A percentile compares a stretch with the other conserved stretches of the same genome.
Conservation (phyloP, 495 filamentous ascomycete genomes). For the Penicillium cataractarum region DNA sequence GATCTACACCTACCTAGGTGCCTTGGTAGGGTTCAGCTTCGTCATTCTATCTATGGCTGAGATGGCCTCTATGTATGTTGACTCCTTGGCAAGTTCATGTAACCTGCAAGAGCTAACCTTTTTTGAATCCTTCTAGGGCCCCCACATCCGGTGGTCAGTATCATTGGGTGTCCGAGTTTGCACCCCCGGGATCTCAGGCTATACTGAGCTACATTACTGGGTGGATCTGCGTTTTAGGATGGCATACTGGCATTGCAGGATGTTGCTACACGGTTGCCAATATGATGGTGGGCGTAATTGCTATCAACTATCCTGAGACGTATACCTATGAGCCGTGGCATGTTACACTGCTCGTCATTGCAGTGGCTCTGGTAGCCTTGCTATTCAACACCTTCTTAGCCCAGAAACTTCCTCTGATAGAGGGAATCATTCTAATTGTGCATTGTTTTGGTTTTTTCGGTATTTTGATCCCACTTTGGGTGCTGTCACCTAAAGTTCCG, state of each 20-base stretch:
- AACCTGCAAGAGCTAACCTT: background rate
- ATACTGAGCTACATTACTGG: constrained; percentile 64
- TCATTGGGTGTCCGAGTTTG: constrained; percentile 64
- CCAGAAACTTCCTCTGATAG: constrained; percentile 57
- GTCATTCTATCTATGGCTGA: constrained; percentile 58
- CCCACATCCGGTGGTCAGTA: constrained; percentile 57
- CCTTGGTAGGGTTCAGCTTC: constrained; percentile 48
- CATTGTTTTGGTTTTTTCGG: constrained; percentile 66
- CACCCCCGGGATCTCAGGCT: constrained; percentile 55
- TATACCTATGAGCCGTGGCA: constrained; percentile 48
- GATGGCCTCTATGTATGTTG: constrained; percentile 58
- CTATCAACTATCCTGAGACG: constrained; percentile 49
- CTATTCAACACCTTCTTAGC: constrained; percentile 60
- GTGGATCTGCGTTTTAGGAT: constrained; percentile 60
- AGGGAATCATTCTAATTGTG: constrained; percentile 60
- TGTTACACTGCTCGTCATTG: constrained; percentile 60
- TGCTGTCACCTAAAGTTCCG: constrained; percentile 51
- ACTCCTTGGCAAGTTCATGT: too few species aligned
- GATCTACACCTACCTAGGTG: constrained; percentile 59
- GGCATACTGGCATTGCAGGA: constrained; percentile 60
- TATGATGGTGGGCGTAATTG: constrained; percentile 62
- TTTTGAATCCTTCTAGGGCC: constrained; percentile 33
- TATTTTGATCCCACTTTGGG: constrained; percentile 61
- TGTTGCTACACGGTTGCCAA: constrained; percentile 58
- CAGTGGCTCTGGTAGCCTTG: constrained; percentile 51